phyloP scores from a whole-genome alignment of 2,329 filamentous ascomycete genomes.

The Penicillium glabrum region DNA sequence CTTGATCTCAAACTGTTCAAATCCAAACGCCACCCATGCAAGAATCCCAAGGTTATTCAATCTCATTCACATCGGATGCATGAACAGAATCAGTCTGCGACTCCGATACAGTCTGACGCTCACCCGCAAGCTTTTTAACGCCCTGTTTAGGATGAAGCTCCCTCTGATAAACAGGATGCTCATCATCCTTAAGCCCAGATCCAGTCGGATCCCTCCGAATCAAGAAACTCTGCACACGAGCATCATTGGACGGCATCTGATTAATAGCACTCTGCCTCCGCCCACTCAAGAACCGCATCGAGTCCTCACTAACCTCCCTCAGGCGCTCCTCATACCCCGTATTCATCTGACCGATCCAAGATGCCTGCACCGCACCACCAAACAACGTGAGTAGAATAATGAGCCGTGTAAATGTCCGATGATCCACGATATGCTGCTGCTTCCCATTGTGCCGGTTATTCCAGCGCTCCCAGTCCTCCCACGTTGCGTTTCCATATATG shows the following conservation, averaged over 20 bases:
- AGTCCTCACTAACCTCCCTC: constrained; percentile 65
- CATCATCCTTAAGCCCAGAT: constrained; percentile 45
- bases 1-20: background rate
- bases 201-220: constrained; percentile 65
- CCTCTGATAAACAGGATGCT: constrained; percentile 41
- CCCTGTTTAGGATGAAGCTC: constrained; percentile 26
- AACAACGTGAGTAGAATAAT: constrained; percentile 68
- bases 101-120: background rate
- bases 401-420: constrained; percentile 73
- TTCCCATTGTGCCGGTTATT: constrained; percentile 54
- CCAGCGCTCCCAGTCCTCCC: constrained; percentile 96
- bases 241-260: constrained; percentile 52
- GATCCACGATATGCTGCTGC: constrained; percentile 64
- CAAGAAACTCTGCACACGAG: constrained; percentile 75
- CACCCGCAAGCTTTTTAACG: background rate
- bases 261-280: constrained; percentile 53
- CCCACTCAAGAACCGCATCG: constrained; percentile 56
- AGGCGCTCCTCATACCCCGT: constrained; percentile 64
- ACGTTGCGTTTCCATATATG: constrained; percentile 77
- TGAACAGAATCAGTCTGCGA: background rate
- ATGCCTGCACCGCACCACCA: constrained; percentile 71
- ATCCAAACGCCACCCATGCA: background rate
- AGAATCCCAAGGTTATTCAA: background rate
- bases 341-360: constrained; percentile 64
- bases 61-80: background rate